Evolutionary conservation across 1,284 basidiomycete genomes (phyloP), one percentile per base, ranked within the genome.

Genomic region (Tremellales sp.): DNA sequence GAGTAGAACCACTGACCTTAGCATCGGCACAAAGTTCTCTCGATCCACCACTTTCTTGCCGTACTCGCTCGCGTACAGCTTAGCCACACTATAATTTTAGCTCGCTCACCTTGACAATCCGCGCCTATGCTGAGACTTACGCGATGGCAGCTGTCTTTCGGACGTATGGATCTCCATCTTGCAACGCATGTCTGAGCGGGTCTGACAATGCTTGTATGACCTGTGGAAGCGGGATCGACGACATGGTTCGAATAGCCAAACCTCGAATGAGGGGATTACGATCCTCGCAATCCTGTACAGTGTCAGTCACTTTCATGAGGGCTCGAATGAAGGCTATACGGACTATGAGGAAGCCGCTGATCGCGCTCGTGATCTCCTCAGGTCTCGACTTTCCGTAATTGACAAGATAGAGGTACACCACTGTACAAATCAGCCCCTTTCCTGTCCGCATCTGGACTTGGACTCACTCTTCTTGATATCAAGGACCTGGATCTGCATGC

Each of bases 331-430:
- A n/a, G n/a, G n/a, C n/a, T n/a, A n/a, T n/a, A n/a, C 74, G 36
- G 27, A 77, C 79, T 58, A 81, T 81, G 45, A 98, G 89, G 67
- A 98, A 98, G 2, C 93, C 97, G 67, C 97, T 94, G 55, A 98
- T 92, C 11, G 94, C 93, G 43, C 94, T 82, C 62, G 96, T 94
- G 72, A 97, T 89, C 39, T 86, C 82, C 67, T 98, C 94, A 0
- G 94, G 94, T 67, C 97, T 89, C 0, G 92, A 89, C 70, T 93
- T 91, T 41, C 92, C 92, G 65, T 97, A 97, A 77, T 97, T 96
- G 82, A 97, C 96, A 54, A 97, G 84, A 73, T 96, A 97, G 40
- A 97, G 83, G 68, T 97, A 98, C 15, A 97, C 94, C 52, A 98
- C 90, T 94, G 62, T 8, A 40, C 24, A 22, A 54, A 49, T 8